A percentile compares a stretch with the other conserved stretches of the same genome.
phyloP scores from a whole-genome alignment of 805 yeast species.

The Metschnikowia aberdeeniae region DNA sequence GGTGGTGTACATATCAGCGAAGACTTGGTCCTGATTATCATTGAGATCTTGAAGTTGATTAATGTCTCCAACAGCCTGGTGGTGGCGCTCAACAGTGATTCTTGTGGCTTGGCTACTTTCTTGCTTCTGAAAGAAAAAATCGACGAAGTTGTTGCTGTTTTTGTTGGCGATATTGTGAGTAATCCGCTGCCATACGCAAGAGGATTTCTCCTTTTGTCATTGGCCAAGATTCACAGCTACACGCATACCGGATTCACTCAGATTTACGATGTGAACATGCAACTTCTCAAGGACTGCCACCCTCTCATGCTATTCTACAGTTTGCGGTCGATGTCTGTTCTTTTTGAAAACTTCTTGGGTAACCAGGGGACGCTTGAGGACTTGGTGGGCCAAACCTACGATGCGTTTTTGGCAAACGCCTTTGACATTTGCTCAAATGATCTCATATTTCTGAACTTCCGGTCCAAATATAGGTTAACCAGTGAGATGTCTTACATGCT shows the following conservation, averaged over 20 bases:
- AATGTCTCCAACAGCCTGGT: constrained; percentile 38
- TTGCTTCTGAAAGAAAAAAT: constrained; percentile 19
- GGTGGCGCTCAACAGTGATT: constrained; percentile 48
- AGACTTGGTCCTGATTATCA: constrained; percentile 39
- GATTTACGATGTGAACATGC: constrained; percentile 53
- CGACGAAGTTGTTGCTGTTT: constrained; percentile 25
- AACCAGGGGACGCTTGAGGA: constrained; percentile 41
- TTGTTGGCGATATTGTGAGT: constrained; percentile 62
- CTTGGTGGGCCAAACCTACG: constrained; percentile 29
- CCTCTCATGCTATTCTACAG: constrained; percentile 79
- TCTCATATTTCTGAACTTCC: constrained; percentile 31
- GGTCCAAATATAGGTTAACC: constrained; percentile 30
- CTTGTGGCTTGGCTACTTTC: constrained; percentile 48
- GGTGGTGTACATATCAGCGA: constrained; percentile 22
- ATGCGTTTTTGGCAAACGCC: constrained; percentile 32
- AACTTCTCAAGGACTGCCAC: constrained; percentile 73
- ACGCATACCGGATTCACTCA: constrained; percentile 31
- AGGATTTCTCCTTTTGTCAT: constrained; percentile 30
- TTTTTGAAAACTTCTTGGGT: constrained; percentile 54
- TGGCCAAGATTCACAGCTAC: constrained; percentile 27
- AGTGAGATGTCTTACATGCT: constrained; percentile 23
- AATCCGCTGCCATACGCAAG: constrained; percentile 62
- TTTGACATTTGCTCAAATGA: constrained; percentile 34
- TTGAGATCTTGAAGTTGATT: constrained; percentile 48
- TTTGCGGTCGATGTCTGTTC: constrained; percentile 50